Percentiles rank a stretch among this genome's conserved stretches.
phyloP scores from a whole-genome alignment of 441 rosid species.

The Erodium moschatum region DNA sequence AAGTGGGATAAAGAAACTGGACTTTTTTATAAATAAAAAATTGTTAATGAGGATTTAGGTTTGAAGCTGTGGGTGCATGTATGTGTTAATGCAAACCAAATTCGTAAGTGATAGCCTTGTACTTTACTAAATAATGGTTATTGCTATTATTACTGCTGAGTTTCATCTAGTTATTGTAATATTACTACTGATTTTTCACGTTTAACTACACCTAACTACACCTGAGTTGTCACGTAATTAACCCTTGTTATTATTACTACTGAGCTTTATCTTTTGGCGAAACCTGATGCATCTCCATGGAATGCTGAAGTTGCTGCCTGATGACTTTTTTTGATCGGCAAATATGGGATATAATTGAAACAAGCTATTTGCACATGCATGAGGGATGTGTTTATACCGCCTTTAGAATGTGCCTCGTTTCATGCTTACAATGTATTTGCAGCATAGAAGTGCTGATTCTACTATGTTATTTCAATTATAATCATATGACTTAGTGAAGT shows the following conservation, averaged over 20 bases:
- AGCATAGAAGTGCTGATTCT: neutral
- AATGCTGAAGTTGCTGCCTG: neutral
- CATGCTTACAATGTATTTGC: constrained; percentile 1
- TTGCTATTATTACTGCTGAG: neutral
- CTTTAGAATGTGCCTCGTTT: neutral
- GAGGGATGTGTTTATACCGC: neutral
- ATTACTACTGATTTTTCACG: no score
- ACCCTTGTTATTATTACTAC: neutral
- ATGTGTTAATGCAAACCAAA: neutral
- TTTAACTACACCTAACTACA: no score
- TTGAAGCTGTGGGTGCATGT: neutral
- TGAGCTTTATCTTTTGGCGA: constrained; percentile 6
- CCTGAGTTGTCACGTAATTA: no score
- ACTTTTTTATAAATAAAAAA: neutral
- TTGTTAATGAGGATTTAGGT: neutral
- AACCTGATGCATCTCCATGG: neutral
- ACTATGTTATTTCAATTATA: neutral
- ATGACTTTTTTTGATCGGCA: neutral
- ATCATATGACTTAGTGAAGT: neutral
- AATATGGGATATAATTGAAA: neutral
- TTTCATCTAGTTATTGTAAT: no score
- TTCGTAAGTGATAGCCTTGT: neutral
- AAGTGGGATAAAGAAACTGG: constrained; percentile 2
- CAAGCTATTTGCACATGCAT: neutral
- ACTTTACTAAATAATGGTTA: neutral